A percentile compares a stretch with the other conserved stretches of the same genome.
Evolutionary conservation across 306 rosid genomes (phyloP).

Genomic region (cucumber (Cucumis sativus)): DNA sequence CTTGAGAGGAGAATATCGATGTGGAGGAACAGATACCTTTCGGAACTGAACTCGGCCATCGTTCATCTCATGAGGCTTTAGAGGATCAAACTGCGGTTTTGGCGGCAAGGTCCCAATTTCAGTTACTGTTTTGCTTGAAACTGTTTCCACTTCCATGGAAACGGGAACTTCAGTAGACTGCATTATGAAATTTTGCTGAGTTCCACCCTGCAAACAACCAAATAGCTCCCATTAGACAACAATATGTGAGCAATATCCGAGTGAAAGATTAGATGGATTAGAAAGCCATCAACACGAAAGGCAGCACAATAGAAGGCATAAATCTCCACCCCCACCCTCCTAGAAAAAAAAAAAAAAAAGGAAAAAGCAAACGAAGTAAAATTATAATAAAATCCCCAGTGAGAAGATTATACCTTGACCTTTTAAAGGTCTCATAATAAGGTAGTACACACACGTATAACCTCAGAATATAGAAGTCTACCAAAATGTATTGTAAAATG

Average conservation of each 20-base stretch:
- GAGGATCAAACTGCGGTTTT: conserved; percentile 56
- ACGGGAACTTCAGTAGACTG: conserved; percentile 31
- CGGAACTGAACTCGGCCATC: conserved; percentile 73
- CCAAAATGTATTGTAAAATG: not conserved
- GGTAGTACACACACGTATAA: not conserved
- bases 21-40: conserved; percentile 68
- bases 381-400: not conserved
- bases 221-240: not conserved
- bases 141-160: conserved; percentile 49
- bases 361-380: not conserved
- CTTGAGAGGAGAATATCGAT: conserved; percentile 76
- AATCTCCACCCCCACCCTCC: not conserved
- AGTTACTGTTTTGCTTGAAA: conserved; percentile 14
- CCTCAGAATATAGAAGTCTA: not conserved
- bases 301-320: not conserved
- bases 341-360: not conserved
- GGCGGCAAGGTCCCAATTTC: conserved; percentile 32
- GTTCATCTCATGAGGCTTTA: conserved; percentile 81
- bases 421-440: not conserved
- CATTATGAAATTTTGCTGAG: conserved; percentile 23
- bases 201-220: not conserved
- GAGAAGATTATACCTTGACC: not conserved
- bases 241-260: not conserved
- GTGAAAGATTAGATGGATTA: not conserved
- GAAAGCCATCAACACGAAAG: not conserved